A percentile compares a stretch with the other conserved stretches of the same genome.
Conservation (phyloP, 495 filamentous ascomycete genomes). For the Penicillium longicatenatum region DNA sequence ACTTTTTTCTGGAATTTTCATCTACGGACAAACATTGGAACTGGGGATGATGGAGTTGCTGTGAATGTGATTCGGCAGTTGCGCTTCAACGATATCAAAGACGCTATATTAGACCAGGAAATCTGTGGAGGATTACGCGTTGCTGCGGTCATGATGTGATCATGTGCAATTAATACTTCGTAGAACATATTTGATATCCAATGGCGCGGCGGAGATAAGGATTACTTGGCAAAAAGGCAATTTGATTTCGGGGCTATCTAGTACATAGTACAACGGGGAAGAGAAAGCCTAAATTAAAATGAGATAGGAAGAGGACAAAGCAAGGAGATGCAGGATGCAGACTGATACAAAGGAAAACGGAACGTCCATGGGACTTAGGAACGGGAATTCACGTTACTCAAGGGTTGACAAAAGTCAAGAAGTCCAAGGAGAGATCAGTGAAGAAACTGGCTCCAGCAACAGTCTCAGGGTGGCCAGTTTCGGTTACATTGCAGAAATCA, state of each 20-base stretch:
- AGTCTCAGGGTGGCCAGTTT: slow-evolving; percentile 26
- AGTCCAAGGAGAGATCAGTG: slow-evolving; percentile 41
- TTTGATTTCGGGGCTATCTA: neutral
- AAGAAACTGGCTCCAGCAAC: slow-evolving; percentile 48
- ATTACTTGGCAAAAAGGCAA: slow-evolving; percentile 9
- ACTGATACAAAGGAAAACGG: neutral
- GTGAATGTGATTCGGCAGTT: neutral
- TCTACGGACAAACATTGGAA: neutral
- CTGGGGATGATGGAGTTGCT: neutral
- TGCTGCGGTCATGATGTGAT: neutral
- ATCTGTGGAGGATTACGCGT: neutral
- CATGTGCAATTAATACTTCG: neutral
- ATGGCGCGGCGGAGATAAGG: slow-evolving; percentile 7
- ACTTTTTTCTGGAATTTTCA: slow-evolving; percentile 6
- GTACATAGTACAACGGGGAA: neutral
- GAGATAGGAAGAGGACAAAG: neutral
- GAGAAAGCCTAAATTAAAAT: neutral
- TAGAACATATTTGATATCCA: neutral
- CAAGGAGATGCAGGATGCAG: neutral
- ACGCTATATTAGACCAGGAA: neutral
- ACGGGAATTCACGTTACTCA: neutral
- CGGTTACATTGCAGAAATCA: slow-evolving; percentile 45
- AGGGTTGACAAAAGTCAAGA: slow-evolving; percentile 34
- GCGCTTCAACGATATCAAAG: neutral
- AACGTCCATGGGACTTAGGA: neutral